Base-by-base conservation (phyloP, 148 eudicot species). In the Chenopodium quinoa region DNA sequence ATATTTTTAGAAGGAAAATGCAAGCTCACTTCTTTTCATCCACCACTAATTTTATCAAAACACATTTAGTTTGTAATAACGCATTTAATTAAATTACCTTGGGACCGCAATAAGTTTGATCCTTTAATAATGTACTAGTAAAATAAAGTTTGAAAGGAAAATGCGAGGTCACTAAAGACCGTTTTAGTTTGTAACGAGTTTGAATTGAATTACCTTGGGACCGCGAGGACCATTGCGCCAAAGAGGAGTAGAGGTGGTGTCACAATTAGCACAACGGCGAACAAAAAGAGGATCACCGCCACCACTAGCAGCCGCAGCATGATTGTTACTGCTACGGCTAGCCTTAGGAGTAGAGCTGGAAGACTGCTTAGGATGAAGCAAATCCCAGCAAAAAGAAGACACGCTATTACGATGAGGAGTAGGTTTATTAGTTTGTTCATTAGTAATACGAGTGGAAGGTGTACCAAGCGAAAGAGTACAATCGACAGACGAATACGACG, bases 211-310 rank as follows among this genome's bases (percentile, higher is more conserved):
- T 85, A 97, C 99, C 99, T 97, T 97, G 1, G 99, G 99, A 56
- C 99, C 99, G 70, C 93, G 88, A 20, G 99, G 99, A 52, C 99
- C 99, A 64, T 97, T 97, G n/a, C 99, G 82, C 99, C 99, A 97
- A 44, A 97, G 97, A 7, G 99, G 99, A 52, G 99, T 97, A 14
- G 97, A 92, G 31, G 99, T 97, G 84, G 99, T 92, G 88, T 97
- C 99, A 77, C 99, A 97, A 75, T 94, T 97, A 73, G 99, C 93
- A 19, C 99, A 97, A 2, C 98, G 92, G 63, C 99, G 89, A 23
- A 96, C 91, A 27, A 92, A 82, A 27, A 92, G 88, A 7, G 93
- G 75, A 65, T 96, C 98, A 23, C 80, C 84, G 34, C 77, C 88
- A 11, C 63, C 88, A 9, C 63, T 60, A 34, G 54, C 31, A 16